Evolutionary conservation across 140 eudicot genomes (phyloP).

Genomic region (Ambrosia hybrid): DNA sequence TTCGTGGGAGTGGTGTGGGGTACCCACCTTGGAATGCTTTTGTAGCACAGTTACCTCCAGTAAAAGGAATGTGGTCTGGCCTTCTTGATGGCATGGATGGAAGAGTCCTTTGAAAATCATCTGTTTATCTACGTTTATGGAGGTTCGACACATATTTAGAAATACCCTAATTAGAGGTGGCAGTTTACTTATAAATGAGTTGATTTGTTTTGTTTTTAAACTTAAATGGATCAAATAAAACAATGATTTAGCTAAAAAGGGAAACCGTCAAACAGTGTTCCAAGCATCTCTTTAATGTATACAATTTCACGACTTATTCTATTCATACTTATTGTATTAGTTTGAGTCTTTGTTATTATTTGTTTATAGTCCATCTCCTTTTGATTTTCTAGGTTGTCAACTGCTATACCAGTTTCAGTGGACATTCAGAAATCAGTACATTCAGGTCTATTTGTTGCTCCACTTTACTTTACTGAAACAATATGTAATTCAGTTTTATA

Average conservation of each 20-base stretch:
- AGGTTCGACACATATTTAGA: slow-evolving; percentile 25
- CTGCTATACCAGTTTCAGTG: slow-evolving; percentile 10
- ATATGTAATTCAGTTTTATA: slow-evolving; percentile 13
- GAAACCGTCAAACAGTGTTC: not conserved
- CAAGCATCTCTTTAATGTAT: not conserved
- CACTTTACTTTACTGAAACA: slow-evolving; percentile 13
- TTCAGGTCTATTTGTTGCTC: slow-evolving; percentile 11
- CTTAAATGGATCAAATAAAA: not conserved
- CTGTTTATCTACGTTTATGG: slow-evolving; percentile 12
- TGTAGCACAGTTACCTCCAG: slow-evolving; percentile 89
- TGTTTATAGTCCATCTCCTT: not conserved
- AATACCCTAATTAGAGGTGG: slow-evolving; percentile 6
- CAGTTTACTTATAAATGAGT: not conserved
- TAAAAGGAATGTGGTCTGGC: slow-evolving; percentile 96
- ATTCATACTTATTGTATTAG: not conserved
- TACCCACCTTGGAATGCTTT: slow-evolving; percentile 99
- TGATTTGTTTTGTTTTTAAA: not conserved
- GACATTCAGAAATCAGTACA: slow-evolving; percentile 10
- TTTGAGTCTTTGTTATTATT: not conserved
- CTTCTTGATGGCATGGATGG: slow-evolving; percentile 98
- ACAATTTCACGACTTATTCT: not conserved
- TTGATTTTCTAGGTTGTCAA: slow-evolving; percentile 16
- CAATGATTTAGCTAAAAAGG: not conserved
- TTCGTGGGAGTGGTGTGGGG: slow-evolving; percentile 98
- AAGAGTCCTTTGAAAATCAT: slow-evolving; percentile 51